Base-by-base conservation (phyloP, 495 filamentous ascomycete species). In the Penicillium cataractarum region DNA sequence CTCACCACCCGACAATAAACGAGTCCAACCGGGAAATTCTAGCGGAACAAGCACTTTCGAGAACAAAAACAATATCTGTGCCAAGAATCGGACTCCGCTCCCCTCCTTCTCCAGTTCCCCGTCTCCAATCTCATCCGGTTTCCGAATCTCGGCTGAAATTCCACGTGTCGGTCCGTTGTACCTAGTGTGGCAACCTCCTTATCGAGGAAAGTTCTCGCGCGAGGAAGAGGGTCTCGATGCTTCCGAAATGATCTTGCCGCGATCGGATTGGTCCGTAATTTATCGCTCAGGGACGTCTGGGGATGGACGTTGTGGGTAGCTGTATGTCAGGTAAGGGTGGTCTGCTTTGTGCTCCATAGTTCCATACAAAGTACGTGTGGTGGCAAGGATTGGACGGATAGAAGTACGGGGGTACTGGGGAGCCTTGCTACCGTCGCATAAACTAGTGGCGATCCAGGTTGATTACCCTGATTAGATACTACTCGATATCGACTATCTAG, bases 21-120 rank as follows among this genome's bases (percentile, higher is more conserved):
- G 51, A 22, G 17, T 37, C 19, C 51, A 54, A 17, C 27, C 31
- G 51, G 19, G 17, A 5, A 21, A 54, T 13, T 9, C n/a, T 15
- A 52, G 49, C 27, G 31, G 31, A 50, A 50, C 22, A 50, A 50
- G 46, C 46, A 6, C 21, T 50, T n/a, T 29, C 10, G 42, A 50
- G 17, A 22, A 54, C 7, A 35, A 3, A 22, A 3, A 22, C 31
- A 37, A 22, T 54, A 24, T 32, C 51, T n/a, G 21, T 54, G 31
- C 51, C 51, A 54, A 54, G 51, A 54, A 24, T n/a, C 31, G 29
- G 31, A 54, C 24, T 21, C 51, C 33, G 10, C 54, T 10, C 24
- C 33, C 6, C 17, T 6, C 37, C 19, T 26, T 29, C 1, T 29
- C 22, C 26, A n/a, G 49, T 3, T 52, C 12, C 49, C 29, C 49